phyloP scores from a whole-genome alignment of 345 rosid genomes.

The Limnanthes douglasii region DNA sequence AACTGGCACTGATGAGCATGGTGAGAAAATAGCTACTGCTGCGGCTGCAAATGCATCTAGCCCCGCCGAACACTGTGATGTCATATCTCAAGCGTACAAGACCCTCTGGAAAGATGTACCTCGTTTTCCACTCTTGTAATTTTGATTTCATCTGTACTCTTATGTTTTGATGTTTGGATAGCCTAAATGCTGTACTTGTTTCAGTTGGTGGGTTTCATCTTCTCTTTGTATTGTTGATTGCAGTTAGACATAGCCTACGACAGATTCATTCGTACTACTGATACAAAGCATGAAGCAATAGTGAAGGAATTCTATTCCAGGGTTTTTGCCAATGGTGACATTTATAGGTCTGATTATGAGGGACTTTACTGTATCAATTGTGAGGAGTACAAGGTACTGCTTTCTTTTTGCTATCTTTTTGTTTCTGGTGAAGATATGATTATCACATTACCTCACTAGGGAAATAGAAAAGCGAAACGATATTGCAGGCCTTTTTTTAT shows the following conservation, averaged over 20 bases:
- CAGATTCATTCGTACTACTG: slow-evolving; percentile 89
- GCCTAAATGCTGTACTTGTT: background rate
- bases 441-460: too few relatives aligned
- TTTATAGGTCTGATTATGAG: slow-evolving; percentile 81
- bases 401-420: background rate
- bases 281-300: slow-evolving; percentile 71
- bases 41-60: slow-evolving; percentile 51
- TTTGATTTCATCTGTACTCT: background rate
- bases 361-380: slow-evolving; percentile 92
- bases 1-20: slow-evolving; percentile 93
- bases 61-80: slow-evolving; percentile 76
- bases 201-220: background rate
- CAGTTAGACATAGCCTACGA: slow-evolving; percentile 74
- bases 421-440: too few relatives aligned
- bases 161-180: slow-evolving; percentile 1
- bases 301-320: slow-evolving; percentile 72
- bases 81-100: slow-evolving; percentile 63
- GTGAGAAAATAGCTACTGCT: slow-evolving; percentile 86
- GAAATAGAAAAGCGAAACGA: too few relatives aligned
- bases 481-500: too few relatives aligned
- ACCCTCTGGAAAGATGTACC: slow-evolving; percentile 68
- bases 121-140: background rate
- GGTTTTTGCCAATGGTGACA: slow-evolving; percentile 80
- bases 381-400: slow-evolving; percentile 81
- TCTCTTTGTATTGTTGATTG: slow-evolving; percentile 8